phyloP scores from a whole-genome alignment of 257 asterid genomes.

The Oldenlandia corymbosa region DNA sequence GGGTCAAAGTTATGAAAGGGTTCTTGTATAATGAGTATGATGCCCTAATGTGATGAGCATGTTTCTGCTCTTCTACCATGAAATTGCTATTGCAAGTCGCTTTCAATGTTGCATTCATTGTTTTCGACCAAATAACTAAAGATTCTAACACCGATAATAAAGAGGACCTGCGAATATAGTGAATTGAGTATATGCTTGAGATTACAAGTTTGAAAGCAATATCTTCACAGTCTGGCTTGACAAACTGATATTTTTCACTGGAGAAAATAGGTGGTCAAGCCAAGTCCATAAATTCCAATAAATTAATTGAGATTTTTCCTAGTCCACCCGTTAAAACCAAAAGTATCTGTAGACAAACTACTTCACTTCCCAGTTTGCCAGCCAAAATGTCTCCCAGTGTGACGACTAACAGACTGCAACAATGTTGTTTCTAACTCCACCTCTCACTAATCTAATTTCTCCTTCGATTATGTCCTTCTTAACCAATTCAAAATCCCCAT shows the following conservation, averaged over 20 bases:
- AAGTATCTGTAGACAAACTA: not conserved
- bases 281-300: not conserved
- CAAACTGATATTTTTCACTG: too few species aligned
- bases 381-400: not conserved
- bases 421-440: conserved; percentile 37
- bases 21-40: conserved; percentile 6
- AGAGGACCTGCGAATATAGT: too few species aligned
- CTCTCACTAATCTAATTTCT: conserved; percentile 20
- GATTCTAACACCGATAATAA: too few species aligned
- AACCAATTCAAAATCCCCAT: conserved; percentile 21
- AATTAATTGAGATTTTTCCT: conserved; percentile 8
- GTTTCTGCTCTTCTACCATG: too few species aligned
- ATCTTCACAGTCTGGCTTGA: too few species aligned
- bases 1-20: not conserved
- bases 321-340: conserved; percentile 18
- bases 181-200: too few species aligned
- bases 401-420: not conserved
- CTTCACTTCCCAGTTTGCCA: not conserved
- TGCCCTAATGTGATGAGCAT: too few species aligned
- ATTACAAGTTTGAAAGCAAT: too few species aligned
- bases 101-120: too few species aligned
- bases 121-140: too few species aligned
- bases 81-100: too few species aligned
- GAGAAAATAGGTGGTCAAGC: not conserved
- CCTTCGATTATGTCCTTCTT: conserved; percentile 14